These are phyloP conservation scores for Lablab purpureus DNA, from an alignment of 306 rosid species.

Conservation along the genomic window DNA sequence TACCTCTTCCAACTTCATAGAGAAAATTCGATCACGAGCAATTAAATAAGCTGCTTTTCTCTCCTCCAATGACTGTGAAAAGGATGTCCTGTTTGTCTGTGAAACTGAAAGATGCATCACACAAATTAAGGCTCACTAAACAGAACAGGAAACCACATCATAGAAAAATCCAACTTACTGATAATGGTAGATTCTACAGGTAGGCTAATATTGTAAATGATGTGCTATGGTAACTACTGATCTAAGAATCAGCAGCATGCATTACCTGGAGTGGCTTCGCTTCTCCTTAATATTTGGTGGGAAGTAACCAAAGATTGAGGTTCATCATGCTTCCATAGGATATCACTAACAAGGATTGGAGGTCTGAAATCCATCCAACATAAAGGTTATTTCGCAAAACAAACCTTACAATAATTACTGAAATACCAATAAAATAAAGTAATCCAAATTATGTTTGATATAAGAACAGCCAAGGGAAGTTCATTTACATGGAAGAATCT, in stretches of 20 bases:
- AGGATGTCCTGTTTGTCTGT: slow-evolving; percentile 48
- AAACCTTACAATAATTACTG: slow-evolving; percentile 18
- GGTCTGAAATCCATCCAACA: slow-evolving; percentile 76
- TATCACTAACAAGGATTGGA: slow-evolving; percentile 93
- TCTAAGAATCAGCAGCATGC: slow-evolving; percentile 24
- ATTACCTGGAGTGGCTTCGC: slow-evolving; percentile 73
- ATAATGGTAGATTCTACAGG: slow-evolving; percentile 15
- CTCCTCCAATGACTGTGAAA: slow-evolving; percentile 78
- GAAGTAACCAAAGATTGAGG: slow-evolving; percentile 66
- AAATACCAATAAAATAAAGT: not conserved
- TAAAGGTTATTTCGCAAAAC: slow-evolving; percentile 32
- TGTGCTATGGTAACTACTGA: slow-evolving; percentile 2
- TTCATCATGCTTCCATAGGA: slow-evolving; percentile 78
- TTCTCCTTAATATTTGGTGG: slow-evolving; percentile 81
- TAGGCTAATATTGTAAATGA: slow-evolving; percentile 21
- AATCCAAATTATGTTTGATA: slow-evolving; percentile 21
- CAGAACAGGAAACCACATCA: not conserved
- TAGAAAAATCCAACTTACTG: not conserved
- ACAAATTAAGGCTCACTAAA: slow-evolving; percentile 37
- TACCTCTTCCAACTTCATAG: slow-evolving; percentile 59
- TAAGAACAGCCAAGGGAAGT: slow-evolving; percentile 18
- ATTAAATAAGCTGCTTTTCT: slow-evolving; percentile 85
- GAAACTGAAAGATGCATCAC: slow-evolving; percentile 52
- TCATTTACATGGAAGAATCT: slow-evolving; percentile 86
- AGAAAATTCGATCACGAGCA: slow-evolving; percentile 92